phyloP scores from a whole-genome alignment of 2,329 filamentous ascomycete genomes.

The Balansia obtecta region DNA sequence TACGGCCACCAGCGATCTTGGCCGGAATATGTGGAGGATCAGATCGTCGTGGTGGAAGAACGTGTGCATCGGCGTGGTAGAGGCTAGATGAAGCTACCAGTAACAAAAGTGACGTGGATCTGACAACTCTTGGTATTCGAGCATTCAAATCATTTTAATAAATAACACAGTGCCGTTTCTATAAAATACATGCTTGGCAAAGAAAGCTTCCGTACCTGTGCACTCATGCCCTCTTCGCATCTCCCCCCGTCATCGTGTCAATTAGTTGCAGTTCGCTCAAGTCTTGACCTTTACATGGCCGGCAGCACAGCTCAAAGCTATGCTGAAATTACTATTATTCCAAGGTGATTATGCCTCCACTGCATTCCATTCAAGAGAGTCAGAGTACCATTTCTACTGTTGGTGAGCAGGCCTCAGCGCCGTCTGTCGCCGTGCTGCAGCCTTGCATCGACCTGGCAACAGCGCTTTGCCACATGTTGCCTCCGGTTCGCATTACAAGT shows the following conservation, averaged over 20 bases:
- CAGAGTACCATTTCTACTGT: neutral
- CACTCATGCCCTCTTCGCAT: neutral
- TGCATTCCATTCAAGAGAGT: neutral
- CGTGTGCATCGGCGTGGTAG: neutral
- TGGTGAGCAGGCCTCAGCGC: conserved; percentile 4
- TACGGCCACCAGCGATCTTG: neutral
- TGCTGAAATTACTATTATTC: too few relatives aligned
- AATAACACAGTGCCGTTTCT: neutral
- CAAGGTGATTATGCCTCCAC: too few relatives aligned
- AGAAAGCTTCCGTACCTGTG: neutral
- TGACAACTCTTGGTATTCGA: neutral
- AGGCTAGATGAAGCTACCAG: neutral
- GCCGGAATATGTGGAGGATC: neutral
- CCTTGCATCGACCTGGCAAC: conserved; percentile 11
- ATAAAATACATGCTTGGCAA: neutral
- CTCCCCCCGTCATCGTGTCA: neutral
- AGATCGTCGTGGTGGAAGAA: neutral
- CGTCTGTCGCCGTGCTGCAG: conserved; percentile 4
- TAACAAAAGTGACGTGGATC: neutral
- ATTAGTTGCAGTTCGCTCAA: neutral
- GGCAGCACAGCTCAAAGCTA: neutral
- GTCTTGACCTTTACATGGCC: neutral
- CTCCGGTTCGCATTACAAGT: conserved; percentile 54
- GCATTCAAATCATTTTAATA: neutral
- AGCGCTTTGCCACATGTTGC: conserved; percentile 25